Percentiles rank a stretch among this genome's conserved stretches.
phyloP scores from a whole-genome alignment of 179 eudicot genomes.

The Drosera spatulata region DNA sequence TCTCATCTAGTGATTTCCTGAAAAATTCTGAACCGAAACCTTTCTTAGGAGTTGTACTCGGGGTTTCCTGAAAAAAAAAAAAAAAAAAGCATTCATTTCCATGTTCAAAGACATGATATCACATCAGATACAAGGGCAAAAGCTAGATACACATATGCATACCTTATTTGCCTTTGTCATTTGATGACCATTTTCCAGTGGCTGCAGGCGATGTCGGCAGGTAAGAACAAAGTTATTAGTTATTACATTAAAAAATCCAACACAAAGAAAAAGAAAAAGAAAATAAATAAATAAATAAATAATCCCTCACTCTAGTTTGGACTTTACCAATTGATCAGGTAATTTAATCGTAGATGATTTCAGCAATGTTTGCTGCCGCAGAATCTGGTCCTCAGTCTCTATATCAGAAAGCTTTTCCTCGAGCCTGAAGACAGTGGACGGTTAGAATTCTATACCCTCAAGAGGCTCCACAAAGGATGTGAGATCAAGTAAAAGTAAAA shows the following conservation, averaged over 20 bases:
- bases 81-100: neutral
- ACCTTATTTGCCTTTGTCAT: slow-evolving; percentile 20
- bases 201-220: slow-evolving; percentile 16
- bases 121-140: neutral
- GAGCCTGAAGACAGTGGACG: slow-evolving; percentile 34
- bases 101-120: slow-evolving; percentile 3
- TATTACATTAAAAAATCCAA: neutral
- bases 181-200: slow-evolving; percentile 31
- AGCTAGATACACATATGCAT: slow-evolving; percentile 4
- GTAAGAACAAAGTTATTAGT: too few relatives aligned
- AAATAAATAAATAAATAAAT: neutral
- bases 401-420: slow-evolving; percentile 72
- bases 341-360: slow-evolving; percentile 28
- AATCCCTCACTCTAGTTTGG: slow-evolving; percentile 1
- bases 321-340: slow-evolving; percentile 35
- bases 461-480: neutral
- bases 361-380: slow-evolving; percentile 42
- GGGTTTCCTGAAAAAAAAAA: slow-evolving; percentile 37
- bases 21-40: slow-evolving; percentile 46
- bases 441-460: neutral
- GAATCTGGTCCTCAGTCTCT: slow-evolving; percentile 50
- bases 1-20: slow-evolving; percentile 59
- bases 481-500: neutral
- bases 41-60: slow-evolving; percentile 33
- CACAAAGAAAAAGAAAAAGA: slow-evolving; percentile 2